A percentile compares a stretch with the other conserved stretches of the same genome.
phyloP scores from a whole-genome alignment of 495 filamentous ascomycete genomes.

The Daldinia grandis region DNA sequence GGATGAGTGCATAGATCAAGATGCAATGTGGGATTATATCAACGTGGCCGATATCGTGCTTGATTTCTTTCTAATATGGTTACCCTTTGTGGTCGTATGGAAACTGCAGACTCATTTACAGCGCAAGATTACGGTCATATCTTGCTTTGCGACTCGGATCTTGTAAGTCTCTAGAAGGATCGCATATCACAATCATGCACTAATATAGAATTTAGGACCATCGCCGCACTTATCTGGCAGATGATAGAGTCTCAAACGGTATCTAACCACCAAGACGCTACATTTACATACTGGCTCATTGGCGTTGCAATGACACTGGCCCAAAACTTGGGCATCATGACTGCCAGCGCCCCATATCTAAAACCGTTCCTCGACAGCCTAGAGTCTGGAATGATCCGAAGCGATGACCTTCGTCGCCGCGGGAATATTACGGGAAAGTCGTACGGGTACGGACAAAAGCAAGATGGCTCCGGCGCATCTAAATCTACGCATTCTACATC shows the following conservation, averaged over 20 bases:
- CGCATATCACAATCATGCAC: background rate
- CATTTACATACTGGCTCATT: slow-evolving; percentile 5
- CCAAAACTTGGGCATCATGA: slow-evolving; percentile 49
- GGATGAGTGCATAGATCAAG: background rate
- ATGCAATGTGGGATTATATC: slow-evolving; percentile 8
- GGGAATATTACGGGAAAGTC: slow-evolving; percentile 18
- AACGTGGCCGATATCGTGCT: background rate
- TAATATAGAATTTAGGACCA: background rate
- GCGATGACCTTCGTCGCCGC: slow-evolving; percentile 47
- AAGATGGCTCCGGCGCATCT: background rate
- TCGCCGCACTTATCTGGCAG: slow-evolving; percentile 4
- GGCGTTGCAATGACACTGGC: background rate
- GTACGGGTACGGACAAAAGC: background rate
- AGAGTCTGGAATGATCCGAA: slow-evolving; percentile 54
- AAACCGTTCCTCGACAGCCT: slow-evolving; percentile 59
- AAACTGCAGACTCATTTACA: background rate
- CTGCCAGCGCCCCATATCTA: slow-evolving; percentile 55
- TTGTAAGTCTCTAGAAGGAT: background rate
- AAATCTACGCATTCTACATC: slow-evolving; percentile 4
- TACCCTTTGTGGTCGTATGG: slow-evolving; percentile 1
- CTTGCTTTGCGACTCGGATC: slow-evolving; percentile 7
- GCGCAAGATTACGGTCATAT: slow-evolving; percentile 6
- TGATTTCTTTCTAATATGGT: slow-evolving; percentile 8
- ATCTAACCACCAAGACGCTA: slow-evolving; percentile 5
- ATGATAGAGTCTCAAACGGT: background rate